Evolutionary conservation across 2,329 filamentous ascomycete genomes (phyloP).

Genomic region (Metarhizium anisopliae): DNA sequence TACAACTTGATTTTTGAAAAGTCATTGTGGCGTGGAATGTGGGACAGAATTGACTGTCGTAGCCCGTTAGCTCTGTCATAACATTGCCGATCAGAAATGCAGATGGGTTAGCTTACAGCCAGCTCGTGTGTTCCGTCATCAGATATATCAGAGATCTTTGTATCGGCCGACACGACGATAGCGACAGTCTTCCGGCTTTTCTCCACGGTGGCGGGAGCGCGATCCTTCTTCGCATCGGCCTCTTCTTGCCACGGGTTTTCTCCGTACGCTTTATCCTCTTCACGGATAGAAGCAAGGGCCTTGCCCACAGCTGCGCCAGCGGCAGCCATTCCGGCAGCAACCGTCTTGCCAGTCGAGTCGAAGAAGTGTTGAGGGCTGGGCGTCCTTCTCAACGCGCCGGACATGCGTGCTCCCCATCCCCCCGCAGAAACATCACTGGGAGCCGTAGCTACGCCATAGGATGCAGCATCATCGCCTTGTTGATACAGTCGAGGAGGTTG

Average conservation of each 20-base stretch:
- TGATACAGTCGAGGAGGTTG: conserved; percentile 24
- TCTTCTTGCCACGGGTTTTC: conserved; percentile 93
- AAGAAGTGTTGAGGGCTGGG: conserved; percentile 85
- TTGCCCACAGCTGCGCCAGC: conserved; percentile 76
- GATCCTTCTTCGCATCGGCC: conserved; percentile 57
- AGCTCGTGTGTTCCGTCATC: conserved; percentile 62
- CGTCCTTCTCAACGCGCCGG: conserved; percentile 70
- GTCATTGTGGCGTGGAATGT: conserved; percentile 72
- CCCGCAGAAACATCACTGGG: conserved; percentile 24
- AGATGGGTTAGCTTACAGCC: conserved; percentile 53
- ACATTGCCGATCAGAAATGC: background rate
- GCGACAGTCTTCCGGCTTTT: conserved; percentile 70
- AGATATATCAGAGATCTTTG: conserved; percentile 46
- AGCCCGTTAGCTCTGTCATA: conserved; percentile 8
- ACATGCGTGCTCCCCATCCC: conserved; percentile 69
- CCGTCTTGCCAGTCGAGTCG: conserved; percentile 71
- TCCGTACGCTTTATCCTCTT: conserved; percentile 74
- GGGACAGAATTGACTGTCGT: conserved; percentile 70
- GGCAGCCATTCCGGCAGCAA: conserved; percentile 73
- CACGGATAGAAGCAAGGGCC: conserved; percentile 71
- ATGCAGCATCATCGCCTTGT: conserved; percentile 25
- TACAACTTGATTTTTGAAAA: conserved; percentile 69
- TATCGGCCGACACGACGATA: conserved; percentile 77
- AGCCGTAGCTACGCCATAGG: conserved; percentile 27
- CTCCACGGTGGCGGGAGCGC: conserved; percentile 23